phyloP scores from a whole-genome alignment of 495 filamentous ascomycete species.

The Penicillium turbatum region DNA sequence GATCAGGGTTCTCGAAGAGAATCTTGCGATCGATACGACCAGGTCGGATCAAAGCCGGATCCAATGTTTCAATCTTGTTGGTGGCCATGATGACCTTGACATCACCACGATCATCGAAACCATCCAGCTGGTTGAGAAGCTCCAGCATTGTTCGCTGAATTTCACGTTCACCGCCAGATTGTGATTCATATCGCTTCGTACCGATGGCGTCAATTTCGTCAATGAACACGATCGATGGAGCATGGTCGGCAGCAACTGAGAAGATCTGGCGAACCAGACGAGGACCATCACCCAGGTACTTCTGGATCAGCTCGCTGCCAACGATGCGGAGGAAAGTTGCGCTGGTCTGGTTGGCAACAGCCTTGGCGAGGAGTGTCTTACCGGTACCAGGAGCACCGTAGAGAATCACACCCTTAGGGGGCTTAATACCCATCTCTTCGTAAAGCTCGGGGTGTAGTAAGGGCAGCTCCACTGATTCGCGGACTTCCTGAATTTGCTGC shows the following conservation, averaged over 20 bases:
- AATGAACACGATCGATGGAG: conserved; percentile 97
- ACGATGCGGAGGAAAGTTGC: conserved; percentile 98
- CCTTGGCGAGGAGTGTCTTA: conserved; percentile 96
- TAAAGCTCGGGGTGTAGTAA: conserved; percentile 96
- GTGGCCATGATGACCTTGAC: conserved; percentile 99
- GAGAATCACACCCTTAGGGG: conserved; percentile 98
- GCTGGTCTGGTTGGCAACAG: conserved; percentile 96
- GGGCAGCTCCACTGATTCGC: conserved; percentile 94
- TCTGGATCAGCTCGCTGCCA: conserved; percentile 96
- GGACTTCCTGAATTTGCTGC: conserved; percentile 92
- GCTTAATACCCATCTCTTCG: conserved; percentile 99
- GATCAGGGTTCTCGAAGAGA: conserved; percentile 97
- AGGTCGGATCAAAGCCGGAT: conserved; percentile 93
- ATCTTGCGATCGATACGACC: conserved; percentile 99
- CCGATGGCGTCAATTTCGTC: conserved; percentile 99
- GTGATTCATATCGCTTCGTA: conserved; percentile 97
- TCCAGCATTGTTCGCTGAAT: conserved; percentile 99
- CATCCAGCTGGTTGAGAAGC: conserved; percentile 95
- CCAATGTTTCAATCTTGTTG: conserved; percentile 98
- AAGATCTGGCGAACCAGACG: conserved; percentile 95
- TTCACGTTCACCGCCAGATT: conserved; percentile 93
- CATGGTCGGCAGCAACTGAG: conserved; percentile 93
- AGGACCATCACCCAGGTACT: conserved; percentile 96
- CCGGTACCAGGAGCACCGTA: conserved; percentile 97
- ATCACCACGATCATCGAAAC: conserved; percentile 97